phyloP scores from a whole-genome alignment of 139 green algal genomes.

The Chlorella sp. region DNA sequence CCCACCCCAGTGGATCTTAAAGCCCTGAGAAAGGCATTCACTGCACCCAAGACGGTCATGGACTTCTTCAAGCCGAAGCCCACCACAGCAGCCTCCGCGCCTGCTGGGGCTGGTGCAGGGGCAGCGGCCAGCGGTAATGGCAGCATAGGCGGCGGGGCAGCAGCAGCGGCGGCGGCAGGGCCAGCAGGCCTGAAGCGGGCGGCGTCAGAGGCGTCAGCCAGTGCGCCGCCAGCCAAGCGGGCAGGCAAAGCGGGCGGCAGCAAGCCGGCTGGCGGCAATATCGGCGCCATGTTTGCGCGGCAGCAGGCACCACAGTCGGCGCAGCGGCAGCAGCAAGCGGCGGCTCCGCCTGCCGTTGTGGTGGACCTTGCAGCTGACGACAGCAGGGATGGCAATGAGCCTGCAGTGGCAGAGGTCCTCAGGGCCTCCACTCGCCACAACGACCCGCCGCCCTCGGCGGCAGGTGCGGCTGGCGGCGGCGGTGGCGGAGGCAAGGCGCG shows the following conservation, averaged over 20 bases:
- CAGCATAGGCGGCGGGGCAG: not conserved
- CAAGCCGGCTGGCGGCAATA: not conserved
- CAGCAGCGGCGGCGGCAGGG: not conserved
- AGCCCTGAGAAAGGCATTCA: constrained; percentile 51
- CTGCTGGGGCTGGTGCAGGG: not conserved
- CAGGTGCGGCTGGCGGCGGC: not conserved
- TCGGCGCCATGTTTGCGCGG: too few relatives aligned
- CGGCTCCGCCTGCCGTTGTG: not conserved
- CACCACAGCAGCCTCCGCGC: not conserved
- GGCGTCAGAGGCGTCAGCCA: not conserved
- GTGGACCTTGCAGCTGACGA: constrained; percentile 12
- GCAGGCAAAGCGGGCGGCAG: not conserved
- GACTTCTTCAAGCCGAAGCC: constrained; percentile 62
- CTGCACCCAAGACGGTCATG: constrained; percentile 58
- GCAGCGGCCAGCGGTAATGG: not conserved
- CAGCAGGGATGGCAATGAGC: not conserved
- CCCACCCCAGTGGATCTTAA: constrained; percentile 58
- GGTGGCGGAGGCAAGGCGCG: too few relatives aligned
- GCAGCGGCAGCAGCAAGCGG: not conserved
- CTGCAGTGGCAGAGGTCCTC: not conserved
- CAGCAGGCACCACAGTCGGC: not conserved
- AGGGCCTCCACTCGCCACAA: not conserved
- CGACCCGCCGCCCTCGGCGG: not conserved
- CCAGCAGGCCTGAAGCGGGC: not conserved
- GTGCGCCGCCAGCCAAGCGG: not conserved